Percentiles rank a stretch among this genome's conserved stretches.
phyloP scores from a whole-genome alignment of 495 filamentous ascomycete genomes.

The Penicillium fimorum region DNA sequence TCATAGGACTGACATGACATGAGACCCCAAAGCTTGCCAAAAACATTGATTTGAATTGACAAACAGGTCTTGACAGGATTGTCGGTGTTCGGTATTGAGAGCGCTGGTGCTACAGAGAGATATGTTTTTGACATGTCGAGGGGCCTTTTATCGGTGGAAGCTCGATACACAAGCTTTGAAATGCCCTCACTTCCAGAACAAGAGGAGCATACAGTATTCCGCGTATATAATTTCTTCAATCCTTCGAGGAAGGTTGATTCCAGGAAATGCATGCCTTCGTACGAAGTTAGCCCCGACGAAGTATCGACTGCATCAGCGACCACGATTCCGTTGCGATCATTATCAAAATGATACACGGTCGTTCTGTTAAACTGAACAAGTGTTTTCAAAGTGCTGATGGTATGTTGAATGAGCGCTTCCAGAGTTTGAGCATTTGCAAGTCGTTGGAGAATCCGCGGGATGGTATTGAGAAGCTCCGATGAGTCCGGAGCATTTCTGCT shows the following conservation, averaged over 20 bases:
- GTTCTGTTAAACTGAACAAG: constrained; percentile 80
- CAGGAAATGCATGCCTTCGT: constrained; percentile 77
- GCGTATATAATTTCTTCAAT: constrained; percentile 74
- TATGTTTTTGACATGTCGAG: constrained; percentile 80
- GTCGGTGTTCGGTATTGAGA: constrained; percentile 68
- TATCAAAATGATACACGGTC: constrained; percentile 88
- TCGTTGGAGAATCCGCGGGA: constrained; percentile 82
- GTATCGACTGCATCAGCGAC: constrained; percentile 80
- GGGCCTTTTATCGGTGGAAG: constrained; percentile 57
- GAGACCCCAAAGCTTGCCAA: constrained; percentile 81
- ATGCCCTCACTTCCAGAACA: constrained; percentile 21
- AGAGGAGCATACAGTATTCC: constrained; percentile 39
- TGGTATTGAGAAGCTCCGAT: constrained; percentile 82
- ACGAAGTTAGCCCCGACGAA: constrained; percentile 66
- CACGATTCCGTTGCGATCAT: constrained; percentile 71
- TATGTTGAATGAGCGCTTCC: constrained; percentile 34
- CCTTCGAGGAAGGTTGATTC: constrained; percentile 73
- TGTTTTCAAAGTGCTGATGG: constrained; percentile 56
- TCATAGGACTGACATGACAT: constrained; percentile 83
- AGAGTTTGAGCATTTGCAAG: constrained; percentile 66
- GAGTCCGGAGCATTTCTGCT: constrained; percentile 50
- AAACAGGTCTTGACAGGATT: constrained; percentile 79
- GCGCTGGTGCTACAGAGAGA: constrained; percentile 75
- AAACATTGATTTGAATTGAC: constrained; percentile 88
- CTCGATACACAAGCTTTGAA: constrained; percentile 73